Evolutionary conservation across 441 rosid genomes (phyloP), one percentile per base, ranked within the genome.

Genomic region (Populus tomentosa): DNA sequence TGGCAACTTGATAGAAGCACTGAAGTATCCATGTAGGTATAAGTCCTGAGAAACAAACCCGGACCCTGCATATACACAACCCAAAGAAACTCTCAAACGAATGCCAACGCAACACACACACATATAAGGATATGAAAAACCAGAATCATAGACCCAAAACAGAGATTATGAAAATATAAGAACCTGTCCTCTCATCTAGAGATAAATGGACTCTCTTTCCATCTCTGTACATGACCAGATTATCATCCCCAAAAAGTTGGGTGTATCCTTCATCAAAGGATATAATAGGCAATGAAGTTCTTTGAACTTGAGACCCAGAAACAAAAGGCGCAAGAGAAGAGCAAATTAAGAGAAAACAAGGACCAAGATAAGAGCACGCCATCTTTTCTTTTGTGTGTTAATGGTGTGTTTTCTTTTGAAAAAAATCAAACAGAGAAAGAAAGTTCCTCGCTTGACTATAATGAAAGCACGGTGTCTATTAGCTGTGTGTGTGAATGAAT

Each of bases 11-110:
- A 96, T 90, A n/a, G 96, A 90, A 78, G 98, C 96, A 82, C 98
- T 94, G 90, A 96, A 96, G 83, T 89, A 89, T 1, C 99, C 99
- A 82, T 92, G 97, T 56, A 91, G 87, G 84, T 96, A 96, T n/a
- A 94, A 84, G 83, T 96, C 99, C 67, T 96, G 95, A 67, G 99
- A 96, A 53, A 85, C 97, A 84, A 96, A 96, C 70, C 99, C 99
- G 86, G 98, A 94, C 80, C 98, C 99, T 96, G 98, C 26, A 78
- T 28, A 77, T 13, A 77, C 50, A 42, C 38, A 59, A 13, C 46
- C 36, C 75, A 59, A 23, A 10, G 79, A 72, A 62, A 13, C 53
- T 36, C 23, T 36, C 18, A 9, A 9, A 30, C 61, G 46, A 77
- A 50, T 40, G 26, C 30, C 20, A 33, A 59, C 10, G 46, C 50